These are phyloP conservation scores for Aspergillus calidoustus DNA, from an alignment of 2,329 filamentous ascomycete genomes.

Conservation along the genomic window DNA sequence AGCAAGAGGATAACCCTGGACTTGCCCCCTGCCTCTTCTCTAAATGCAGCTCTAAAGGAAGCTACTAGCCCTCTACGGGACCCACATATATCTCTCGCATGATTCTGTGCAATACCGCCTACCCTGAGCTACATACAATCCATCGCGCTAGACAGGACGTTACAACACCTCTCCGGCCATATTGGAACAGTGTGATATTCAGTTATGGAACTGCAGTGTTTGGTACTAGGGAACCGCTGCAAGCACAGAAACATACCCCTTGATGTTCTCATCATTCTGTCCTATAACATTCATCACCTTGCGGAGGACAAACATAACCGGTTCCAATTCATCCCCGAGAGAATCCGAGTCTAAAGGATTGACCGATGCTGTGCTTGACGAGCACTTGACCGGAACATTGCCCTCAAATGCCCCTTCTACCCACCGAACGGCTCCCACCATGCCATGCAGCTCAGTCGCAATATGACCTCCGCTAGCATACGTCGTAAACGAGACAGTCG, in stretches of 20 bases:
- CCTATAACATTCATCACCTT: constrained; percentile 25
- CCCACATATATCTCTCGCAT: no score
- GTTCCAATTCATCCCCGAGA: constrained; percentile 29
- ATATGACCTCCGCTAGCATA: constrained; percentile 30
- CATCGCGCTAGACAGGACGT: no score
- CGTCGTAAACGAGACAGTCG: constrained; percentile 31
- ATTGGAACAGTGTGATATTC: no score
- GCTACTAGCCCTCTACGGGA: no score
- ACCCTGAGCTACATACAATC: no score
- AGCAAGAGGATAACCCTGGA: no score
- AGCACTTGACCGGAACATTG: constrained; percentile 26
- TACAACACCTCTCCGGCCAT: no score
- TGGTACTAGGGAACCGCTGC: background rate
- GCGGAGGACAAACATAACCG: constrained; percentile 27
- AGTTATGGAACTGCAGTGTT: background rate
- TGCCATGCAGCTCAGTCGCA: constrained; percentile 29
- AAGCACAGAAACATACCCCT: constrained; percentile 8
- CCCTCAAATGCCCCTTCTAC: constrained; percentile 32
- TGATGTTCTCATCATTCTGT: constrained; percentile 24
- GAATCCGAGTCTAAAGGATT: constrained; percentile 29
- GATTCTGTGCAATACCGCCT: no score
- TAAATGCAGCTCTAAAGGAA: no score
- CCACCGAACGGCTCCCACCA: constrained; percentile 28
- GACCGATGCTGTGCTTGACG: constrained; percentile 21
- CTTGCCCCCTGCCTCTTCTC: no score